Conservation (phyloP, 2,329 filamentous ascomycete species). For the Blumeria graminis region DNA sequence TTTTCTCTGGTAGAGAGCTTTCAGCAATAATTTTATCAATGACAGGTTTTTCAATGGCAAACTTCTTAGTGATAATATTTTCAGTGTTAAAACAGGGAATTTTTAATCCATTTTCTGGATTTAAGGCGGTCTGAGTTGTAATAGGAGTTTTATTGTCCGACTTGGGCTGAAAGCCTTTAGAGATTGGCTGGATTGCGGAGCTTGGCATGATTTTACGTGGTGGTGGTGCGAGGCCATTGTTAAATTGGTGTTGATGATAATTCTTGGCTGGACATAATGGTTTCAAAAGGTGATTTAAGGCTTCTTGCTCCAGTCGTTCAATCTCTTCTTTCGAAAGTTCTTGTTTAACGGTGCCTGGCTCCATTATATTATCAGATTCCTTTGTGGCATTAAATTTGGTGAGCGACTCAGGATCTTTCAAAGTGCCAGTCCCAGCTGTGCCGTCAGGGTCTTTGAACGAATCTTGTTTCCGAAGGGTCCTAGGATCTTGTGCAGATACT, state of each 20-base stretch:
- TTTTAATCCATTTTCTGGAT: no score
- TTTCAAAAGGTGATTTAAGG: conserved; percentile 15
- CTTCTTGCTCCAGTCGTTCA: conserved; percentile 15
- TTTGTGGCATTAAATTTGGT: not conserved
- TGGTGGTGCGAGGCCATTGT: conserved; percentile 14
- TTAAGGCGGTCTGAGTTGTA: not conserved
- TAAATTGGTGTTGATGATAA: conserved; percentile 15
- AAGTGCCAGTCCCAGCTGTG: conserved; percentile 3
- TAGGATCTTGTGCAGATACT: conserved; percentile 6
- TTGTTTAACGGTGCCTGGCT: conserved; percentile 3
- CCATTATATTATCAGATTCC: conserved; percentile 2
- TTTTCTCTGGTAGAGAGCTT: no score
- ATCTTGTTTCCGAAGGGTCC: conserved; percentile 1
- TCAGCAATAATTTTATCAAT: no score
- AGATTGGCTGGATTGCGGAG: conserved; percentile 15
- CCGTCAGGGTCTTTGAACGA: not conserved
- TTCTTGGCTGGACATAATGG: conserved; percentile 13
- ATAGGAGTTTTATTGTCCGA: conserved; percentile 12
- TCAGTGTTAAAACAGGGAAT: no score
- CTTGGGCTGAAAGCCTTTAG: conserved; percentile 10
- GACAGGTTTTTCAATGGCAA: no score
- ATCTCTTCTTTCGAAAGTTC: conserved; percentile 15
- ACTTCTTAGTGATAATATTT: no score
- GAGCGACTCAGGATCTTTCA: not conserved
- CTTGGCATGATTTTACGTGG: conserved; percentile 14